Base-by-base conservation (phyloP, 306 rosid species). In the Citrullus colocynthis region DNA sequence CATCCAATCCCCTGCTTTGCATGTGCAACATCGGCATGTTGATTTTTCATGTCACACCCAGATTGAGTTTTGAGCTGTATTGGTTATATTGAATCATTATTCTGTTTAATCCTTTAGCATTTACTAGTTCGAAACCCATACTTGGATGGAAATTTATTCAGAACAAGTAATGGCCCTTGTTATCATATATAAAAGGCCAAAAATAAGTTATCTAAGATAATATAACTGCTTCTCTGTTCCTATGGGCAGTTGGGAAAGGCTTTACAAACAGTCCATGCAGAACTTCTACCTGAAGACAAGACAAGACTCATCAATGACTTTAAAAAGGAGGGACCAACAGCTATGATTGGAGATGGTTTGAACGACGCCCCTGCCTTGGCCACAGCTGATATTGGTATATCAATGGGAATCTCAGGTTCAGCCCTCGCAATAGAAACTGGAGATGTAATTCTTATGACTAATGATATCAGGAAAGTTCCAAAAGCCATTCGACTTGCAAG, bases 381-480 rank as follows among this genome's bases (percentile, higher is more conserved):
- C 20, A 83, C 86, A 2, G 99, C 99, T 7, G 96, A 96, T 76
- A 91, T 96, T 0, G 99, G 99, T 6, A 88, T 96, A 81, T 96
- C 99, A 1, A 96, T 96, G 99, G 99, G 99, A 4, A 91, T 96
- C 80, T 91, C 98, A 1, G 99, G 99, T 74, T 96, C 99, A 63
- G 96, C 98, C 39, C 83, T 96, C 36, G 99, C 99, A 13, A 88
- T 85, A 78, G 98, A 96, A 79, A 92, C 99, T 0, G 93, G 98
- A 9, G 76, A 92, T 42, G 86, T 96, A 71, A 90, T 92, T 80
- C 91, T 96, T 12, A 84, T 92, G 88, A 92, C 99, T 16, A 96
- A 92, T 81, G 99, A 96, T 82, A 81, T 96, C 2, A 81, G 89
- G 78, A 96, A 91, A 84, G 84, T 96, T 54, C 97, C 98, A 0